Base-by-base conservation (phyloP, 177 flowering plant species). In the Vitis hybrid region DNA sequence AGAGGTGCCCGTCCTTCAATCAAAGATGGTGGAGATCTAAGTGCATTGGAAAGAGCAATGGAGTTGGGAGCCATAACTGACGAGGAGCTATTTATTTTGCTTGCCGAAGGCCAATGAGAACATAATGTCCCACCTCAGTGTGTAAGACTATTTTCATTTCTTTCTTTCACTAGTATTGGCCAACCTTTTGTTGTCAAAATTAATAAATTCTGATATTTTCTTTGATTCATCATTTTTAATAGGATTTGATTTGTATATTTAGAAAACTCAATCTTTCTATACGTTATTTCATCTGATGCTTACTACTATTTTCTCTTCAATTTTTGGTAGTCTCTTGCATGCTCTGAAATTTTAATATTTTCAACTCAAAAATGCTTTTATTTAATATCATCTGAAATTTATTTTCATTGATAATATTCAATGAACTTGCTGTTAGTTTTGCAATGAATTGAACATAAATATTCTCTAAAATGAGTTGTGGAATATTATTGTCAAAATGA, bases 31-130 rank as follows among this genome's bases (percentile, higher is more conserved):
- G 94, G 92, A 3, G 94, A 96, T 1, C 83, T 78, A 60, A 88
- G 82, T 74, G 87, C 86, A 48, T 58, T 95, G 34, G 99, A 95
- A 67, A 86, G 98, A 74, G 89, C 93, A 50, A 95, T 95, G 99
- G 97, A 90, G 78, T 82, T 87, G 84, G 99, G 98, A 58, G 92
- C 99, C 45, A 89, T 95, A 39, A 87, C 96, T 23, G 99, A 95
- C 65, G 99, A 93, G 55, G 84, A 87, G 78, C 84, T 95, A 21
- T 90, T 95, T 61, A 70, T 95, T 56, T 72, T 90, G 80, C 97
- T 94, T 66, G 49, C 90, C 3, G 88, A 81, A 72, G 18, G 75
- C 72, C 77, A 84, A 69, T 85, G 77, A 87, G 45, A 67, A 61
- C 15, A 5, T 4, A 11, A 17, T 18, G 10, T 56, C 15, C 58